Evolutionary conservation across 495 filamentous ascomycete genomes (phyloP).

Genomic region (Talaromyces thailandensis): DNA sequence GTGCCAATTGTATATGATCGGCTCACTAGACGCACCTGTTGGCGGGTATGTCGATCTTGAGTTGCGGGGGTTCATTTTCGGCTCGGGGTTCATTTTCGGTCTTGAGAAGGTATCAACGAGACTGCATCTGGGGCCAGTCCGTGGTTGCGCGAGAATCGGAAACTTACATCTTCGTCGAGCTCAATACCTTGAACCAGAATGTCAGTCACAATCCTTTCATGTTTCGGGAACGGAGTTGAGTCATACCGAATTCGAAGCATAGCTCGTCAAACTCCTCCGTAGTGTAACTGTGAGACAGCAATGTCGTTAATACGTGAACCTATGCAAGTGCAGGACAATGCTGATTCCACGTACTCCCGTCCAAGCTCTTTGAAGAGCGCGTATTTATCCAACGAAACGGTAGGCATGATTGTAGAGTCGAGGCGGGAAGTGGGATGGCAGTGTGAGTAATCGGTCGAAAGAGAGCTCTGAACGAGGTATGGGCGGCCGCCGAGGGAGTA

Average conservation of each 20-base stretch:
- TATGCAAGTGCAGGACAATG: neutral
- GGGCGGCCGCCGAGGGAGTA: neutral
- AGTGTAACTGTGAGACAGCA: constrained; percentile 53
- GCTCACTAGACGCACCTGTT: constrained; percentile 51
- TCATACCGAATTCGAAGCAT: constrained; percentile 92
- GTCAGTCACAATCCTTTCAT: constrained; percentile 20
- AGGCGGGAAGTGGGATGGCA: constrained; percentile 3
- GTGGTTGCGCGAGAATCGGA: neutral
- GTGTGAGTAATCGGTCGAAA: neutral
- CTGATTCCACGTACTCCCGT: constrained; percentile 56
- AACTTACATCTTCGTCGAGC: constrained; percentile 79
- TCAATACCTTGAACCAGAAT: constrained; percentile 59
- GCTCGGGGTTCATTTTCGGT: constrained; percentile 68
- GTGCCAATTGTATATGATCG: neutral
- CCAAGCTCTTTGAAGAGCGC: constrained; percentile 88
- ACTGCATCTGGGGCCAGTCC: neutral
- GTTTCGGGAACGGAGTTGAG: neutral
- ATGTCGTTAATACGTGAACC: constrained; percentile 5
- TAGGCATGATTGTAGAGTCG: constrained; percentile 50
- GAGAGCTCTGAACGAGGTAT: neutral
- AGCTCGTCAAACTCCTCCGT: constrained; percentile 91
- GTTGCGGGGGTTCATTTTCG: constrained; percentile 77
- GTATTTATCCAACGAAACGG: constrained; percentile 90
- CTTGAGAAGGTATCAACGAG: constrained; percentile 23
- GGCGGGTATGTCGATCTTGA: constrained; percentile 98